These are phyloP conservation scores for Echeveria elegans DNA, from an alignment of 164 flowering plant genomes.

Conservation along the genomic window DNA sequence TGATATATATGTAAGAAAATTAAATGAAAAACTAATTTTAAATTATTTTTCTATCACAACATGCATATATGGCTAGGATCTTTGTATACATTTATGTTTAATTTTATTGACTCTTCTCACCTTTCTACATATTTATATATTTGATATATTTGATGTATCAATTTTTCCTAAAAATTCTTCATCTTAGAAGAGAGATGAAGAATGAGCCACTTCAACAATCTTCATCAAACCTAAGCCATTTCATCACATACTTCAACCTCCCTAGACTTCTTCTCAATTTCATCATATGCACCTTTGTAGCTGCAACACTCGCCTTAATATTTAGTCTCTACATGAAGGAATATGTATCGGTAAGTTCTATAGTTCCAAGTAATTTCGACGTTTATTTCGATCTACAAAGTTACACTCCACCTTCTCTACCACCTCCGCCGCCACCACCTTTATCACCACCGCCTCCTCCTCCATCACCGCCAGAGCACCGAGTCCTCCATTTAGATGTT, in stretches of 20 bases:
- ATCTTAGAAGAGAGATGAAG: background rate
- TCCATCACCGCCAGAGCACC: background rate
- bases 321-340: background rate
- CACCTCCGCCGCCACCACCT: background rate
- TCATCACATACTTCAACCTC: background rate
- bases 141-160: too few species aligned
- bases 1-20: too few species aligned
- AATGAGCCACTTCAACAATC: slow-evolving; percentile 2
- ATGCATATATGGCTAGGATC: background rate
- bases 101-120: background rate
- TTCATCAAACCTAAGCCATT: background rate
- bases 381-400: background rate
- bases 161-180: background rate
- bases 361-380: background rate
- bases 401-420: background rate
- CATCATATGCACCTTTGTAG: background rate
- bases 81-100: background rate
- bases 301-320: background rate
- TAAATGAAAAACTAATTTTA: too few species aligned
- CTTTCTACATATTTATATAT: background rate
- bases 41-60: too few species aligned
- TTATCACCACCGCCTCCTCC: background rate
- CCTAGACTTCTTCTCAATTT: background rate
- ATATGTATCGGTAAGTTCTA: background rate
- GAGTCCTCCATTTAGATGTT: background rate